Evolutionary conservation across 345 rosid genomes (phyloP), one percentile per base, ranked within the genome.

Genomic region (Populus nigra): DNA sequence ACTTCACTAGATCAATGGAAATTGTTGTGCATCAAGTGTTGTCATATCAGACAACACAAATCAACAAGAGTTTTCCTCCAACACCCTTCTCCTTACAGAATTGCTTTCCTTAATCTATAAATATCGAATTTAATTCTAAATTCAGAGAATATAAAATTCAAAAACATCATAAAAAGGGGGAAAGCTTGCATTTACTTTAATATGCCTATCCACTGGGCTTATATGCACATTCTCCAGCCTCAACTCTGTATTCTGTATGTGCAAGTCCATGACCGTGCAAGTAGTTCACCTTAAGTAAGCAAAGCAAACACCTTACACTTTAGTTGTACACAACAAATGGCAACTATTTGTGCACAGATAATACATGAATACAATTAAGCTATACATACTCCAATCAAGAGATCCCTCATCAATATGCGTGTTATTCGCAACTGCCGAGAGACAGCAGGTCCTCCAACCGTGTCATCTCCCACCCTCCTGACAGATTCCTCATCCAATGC

Each of bases 241-340:
- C 85, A 95, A 75, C 86, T 91, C 99, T 7, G 97, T 93, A 87
- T 93, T 91, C 99, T 7, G 97, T 93, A 87, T 93, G 97, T 62
- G 98, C 94, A 83, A 95, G 95, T 68, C 99, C 98, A 78, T 95
- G 94, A 81, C 96, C 92, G 74, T 95, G 99, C 88, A 95, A 90
- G 91, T 93, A 95, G 79, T 95, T 95, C 74, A 95, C 98, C 96
- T 95, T 83, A 81, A 78, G 75, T 75, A 72, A 41, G 80, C 59
- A 74, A 53, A 5, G 18, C 8, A 50, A 35, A 62, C 25, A 23
- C 57, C 57, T 18, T 50, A 50, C 8, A 50, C 72, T 55, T 65
- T 29, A 65, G 12, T 71, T 69, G 1, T 35, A 9, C 36, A 6
- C 31, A 71, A 33, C 22, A 41, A 1, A 20, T 69, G 9, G 22